phyloP scores from a whole-genome alignment of 805 yeast genomes.

The Starmerella stellata region DNA sequence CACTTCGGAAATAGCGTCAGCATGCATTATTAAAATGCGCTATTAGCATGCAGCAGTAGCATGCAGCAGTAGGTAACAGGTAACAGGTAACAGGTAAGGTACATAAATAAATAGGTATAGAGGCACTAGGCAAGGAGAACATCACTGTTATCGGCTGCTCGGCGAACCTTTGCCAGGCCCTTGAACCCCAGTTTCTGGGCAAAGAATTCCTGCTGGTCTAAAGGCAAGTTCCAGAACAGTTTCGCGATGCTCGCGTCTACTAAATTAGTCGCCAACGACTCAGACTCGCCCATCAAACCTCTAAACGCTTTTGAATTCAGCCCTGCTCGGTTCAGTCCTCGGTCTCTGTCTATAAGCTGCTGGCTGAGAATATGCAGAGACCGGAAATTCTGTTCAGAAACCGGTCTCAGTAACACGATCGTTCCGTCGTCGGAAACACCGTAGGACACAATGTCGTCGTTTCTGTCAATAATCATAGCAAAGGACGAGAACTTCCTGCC shows the following conservation, averaged over 20 bases:
- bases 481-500: slow-evolving; percentile 31
- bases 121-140: not conserved
- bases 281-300: slow-evolving; percentile 6
- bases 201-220: slow-evolving; percentile 16
- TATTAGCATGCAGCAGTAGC: too few relatives aligned
- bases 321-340: slow-evolving; percentile 36
- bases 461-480: slow-evolving; percentile 17
- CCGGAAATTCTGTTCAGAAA: slow-evolving; percentile 58
- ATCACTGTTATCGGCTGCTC: slow-evolving; percentile 12
- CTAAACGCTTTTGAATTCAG: slow-evolving; percentile 43
- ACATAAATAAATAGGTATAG: too few relatives aligned
- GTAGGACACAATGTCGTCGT: slow-evolving; percentile 31
- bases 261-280: slow-evolving; percentile 12
- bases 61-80: too few relatives aligned
- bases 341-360: slow-evolving; percentile 60
- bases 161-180: slow-evolving; percentile 18
- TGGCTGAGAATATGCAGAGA: slow-evolving; percentile 72
- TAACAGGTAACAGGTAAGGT: too few relatives aligned
- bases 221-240: slow-evolving; percentile 17
- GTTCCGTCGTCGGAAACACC: slow-evolving; percentile 73
- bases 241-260: slow-evolving; percentile 19
- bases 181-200: slow-evolving; percentile 20
- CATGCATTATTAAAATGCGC: too few relatives aligned
- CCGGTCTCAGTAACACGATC: slow-evolving; percentile 51
- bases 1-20: too few relatives aligned